Base-by-base conservation (phyloP, 1,284 basidiomycete genomes). In the Melampsora occidentalis region DNA sequence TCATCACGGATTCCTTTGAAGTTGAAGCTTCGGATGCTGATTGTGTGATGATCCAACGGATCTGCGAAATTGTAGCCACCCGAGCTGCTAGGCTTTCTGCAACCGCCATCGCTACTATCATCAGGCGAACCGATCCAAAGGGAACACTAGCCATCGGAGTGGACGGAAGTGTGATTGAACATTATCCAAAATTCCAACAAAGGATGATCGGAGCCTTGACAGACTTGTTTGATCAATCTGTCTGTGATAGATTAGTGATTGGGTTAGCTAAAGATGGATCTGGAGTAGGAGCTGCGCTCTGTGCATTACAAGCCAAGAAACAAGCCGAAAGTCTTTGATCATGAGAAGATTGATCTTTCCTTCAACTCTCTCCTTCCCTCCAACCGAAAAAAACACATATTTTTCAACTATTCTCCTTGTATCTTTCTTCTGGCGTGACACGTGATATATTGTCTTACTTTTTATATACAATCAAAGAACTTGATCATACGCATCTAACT, bases 261-360 rank as follows among this genome's bases (percentile, higher is more conserved):
- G 94, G 93, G 28, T 83, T 97, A 80, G 96, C 96, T 5, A 98
- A 97, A 84, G 97, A 99, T 82, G 96, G 97, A 31, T 95, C 92
- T 82, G 97, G 96, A 70, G 94, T 96, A 53, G 96, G 96, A 81
- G 93, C 93, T 94, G 83, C 84, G 90, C 82, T 78, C n/a, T 78
- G 64, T 57, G 67, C 69, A 12, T 63, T 71, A 12, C 71, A 71
- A 42, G 76, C 76, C 62, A 77, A 77, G 42, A 76, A 76, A 59
- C 73, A 76, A 67, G 57, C n/a, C 22, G 57, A 59, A 16, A 46
- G 46, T 46, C 46, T 46, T 14, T 46, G 0, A 18, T 18, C 14
- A 16, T 46, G 1, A 16, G 28, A 18, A 46, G 46, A 46, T 46
- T 4, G 5, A 18, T 46, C 16, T 46, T 46, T 14, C 46, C 42